Evolutionary conservation across 2,329 filamentous ascomycete genomes (phyloP).

Genomic region (Alternaria consortialis): DNA sequence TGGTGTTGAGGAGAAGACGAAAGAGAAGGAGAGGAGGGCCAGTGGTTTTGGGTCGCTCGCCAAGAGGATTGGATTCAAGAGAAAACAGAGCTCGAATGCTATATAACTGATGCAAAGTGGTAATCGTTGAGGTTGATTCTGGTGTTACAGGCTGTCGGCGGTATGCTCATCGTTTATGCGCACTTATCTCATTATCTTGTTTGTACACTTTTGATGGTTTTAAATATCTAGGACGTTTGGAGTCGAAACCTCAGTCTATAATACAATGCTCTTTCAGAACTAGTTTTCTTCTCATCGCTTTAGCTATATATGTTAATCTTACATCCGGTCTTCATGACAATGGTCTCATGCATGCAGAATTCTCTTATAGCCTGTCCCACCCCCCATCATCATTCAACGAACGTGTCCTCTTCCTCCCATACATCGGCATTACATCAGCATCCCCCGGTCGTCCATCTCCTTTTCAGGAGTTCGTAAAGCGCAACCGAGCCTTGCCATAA

Average conservation of each 20-base stretch:
- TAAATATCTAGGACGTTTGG: neutral
- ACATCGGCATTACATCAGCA: neutral
- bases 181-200: neutral
- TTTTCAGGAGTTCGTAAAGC: neutral
- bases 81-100: conserved; percentile 22
- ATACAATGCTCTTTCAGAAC: neutral
- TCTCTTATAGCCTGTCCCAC: neutral
- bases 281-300: neutral
- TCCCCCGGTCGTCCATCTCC: neutral
- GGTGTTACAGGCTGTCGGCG: neutral
- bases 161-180: neutral
- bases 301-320: neutral
- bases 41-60: conserved; percentile 19
- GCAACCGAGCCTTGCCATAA: neutral
- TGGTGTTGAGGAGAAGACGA: conserved; percentile 18
- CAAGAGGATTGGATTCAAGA: conserved; percentile 35
- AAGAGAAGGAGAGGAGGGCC: conserved; percentile 22
- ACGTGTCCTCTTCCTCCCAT: conserved; percentile 7
- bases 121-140: neutral
- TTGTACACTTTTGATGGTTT: neutral
- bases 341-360: neutral
- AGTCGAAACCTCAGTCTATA: neutral
- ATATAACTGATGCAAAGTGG: neutral
- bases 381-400: neutral
- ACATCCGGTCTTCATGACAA: neutral